Percentiles rank a stretch among this genome's conserved stretches.
Evolutionary conservation across 2,329 filamentous ascomycete genomes (phyloP).

Genomic region (Blumeriella jaapii): DNA sequence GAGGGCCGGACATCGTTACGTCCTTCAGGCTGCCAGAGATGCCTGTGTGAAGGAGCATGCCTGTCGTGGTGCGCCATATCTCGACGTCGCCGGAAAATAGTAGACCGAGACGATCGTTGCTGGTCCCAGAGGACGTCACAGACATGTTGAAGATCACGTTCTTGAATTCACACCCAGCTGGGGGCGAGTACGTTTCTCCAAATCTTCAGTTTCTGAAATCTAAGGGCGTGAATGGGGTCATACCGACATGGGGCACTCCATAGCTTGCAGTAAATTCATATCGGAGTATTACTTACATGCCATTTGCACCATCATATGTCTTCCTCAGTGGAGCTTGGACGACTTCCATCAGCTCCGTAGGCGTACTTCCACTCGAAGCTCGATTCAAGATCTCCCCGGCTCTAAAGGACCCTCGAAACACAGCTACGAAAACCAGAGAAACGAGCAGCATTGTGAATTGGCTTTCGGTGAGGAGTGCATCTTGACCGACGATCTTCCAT

Average conservation of each 20-base stretch:
- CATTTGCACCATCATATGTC: slow-evolving; percentile 12
- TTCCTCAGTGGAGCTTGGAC: slow-evolving; percentile 17
- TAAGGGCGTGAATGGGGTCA: neutral
- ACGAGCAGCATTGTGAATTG: too few relatives aligned
- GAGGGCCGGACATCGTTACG: slow-evolving; percentile 49
- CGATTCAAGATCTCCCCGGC: too few relatives aligned
- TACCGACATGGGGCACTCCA: slow-evolving; percentile 56
- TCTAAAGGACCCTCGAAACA: too few relatives aligned
- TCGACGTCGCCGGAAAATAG: slow-evolving; percentile 53
- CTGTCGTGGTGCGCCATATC: slow-evolving; percentile 52
- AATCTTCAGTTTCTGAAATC: slow-evolving; percentile 1
- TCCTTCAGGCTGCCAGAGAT: slow-evolving; percentile 50
- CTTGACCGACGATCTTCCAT: too few relatives aligned
- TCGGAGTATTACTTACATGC: slow-evolving; percentile 16
- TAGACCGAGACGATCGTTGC: slow-evolving; percentile 49
- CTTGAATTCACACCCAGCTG: slow-evolving; percentile 21
- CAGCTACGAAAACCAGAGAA: too few relatives aligned
- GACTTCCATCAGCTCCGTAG: too few relatives aligned
- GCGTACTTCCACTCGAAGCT: too few relatives aligned
- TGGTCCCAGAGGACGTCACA: slow-evolving; percentile 44
- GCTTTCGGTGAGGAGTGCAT: too few relatives aligned
- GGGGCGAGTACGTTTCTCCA: slow-evolving; percentile 13
- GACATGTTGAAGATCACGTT: slow-evolving; percentile 43
- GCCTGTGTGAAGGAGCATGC: slow-evolving; percentile 45
- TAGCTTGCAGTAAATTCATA: slow-evolving; percentile 59